These are phyloP conservation scores for Allium sativum DNA, from an alignment of 106 monocot species.

Conservation along the genomic window DNA sequence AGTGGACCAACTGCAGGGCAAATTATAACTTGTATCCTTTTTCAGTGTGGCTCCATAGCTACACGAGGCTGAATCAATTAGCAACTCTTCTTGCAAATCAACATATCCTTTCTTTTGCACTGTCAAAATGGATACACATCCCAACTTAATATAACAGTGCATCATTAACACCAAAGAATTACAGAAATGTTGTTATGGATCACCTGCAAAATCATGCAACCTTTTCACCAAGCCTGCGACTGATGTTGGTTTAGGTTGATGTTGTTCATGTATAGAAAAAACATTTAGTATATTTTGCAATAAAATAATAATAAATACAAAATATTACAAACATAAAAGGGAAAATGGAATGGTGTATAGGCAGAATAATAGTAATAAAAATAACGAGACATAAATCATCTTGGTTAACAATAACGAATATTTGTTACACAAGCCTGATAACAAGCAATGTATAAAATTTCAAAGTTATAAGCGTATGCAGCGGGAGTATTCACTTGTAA, in stretches of 20 bases:
- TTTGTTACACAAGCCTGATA: too few species aligned
- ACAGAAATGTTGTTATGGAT: not conserved
- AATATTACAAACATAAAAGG: not conserved
- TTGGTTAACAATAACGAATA: too few species aligned
- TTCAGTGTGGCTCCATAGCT: constrained; percentile 77
- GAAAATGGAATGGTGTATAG: too few species aligned
- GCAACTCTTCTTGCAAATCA: constrained; percentile 46
- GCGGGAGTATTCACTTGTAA: too few species aligned
- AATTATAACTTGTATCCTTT: constrained; percentile 49
- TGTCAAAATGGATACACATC: constrained; percentile 19
- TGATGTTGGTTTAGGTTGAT: constrained; percentile 48
- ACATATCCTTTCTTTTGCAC: constrained; percentile 68
- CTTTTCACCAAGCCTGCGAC: constrained; percentile 74
- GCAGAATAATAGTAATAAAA: too few species aligned
- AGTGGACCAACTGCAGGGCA: constrained; percentile 63
- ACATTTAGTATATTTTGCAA: too few species aligned
- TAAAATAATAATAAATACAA: not conserved
- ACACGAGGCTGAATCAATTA: constrained; percentile 21
- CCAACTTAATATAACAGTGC: too few species aligned
- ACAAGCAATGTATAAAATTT: too few species aligned
- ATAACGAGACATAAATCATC: too few species aligned
- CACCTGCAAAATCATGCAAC: constrained; percentile 79
- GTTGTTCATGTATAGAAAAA: constrained; percentile 6
- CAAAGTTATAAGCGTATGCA: too few species aligned
- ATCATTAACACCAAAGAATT: constrained; percentile 5